Evolutionary conservation across 305 asterid species (phyloP).

Genomic region (Fraxinus baroniana): DNA sequence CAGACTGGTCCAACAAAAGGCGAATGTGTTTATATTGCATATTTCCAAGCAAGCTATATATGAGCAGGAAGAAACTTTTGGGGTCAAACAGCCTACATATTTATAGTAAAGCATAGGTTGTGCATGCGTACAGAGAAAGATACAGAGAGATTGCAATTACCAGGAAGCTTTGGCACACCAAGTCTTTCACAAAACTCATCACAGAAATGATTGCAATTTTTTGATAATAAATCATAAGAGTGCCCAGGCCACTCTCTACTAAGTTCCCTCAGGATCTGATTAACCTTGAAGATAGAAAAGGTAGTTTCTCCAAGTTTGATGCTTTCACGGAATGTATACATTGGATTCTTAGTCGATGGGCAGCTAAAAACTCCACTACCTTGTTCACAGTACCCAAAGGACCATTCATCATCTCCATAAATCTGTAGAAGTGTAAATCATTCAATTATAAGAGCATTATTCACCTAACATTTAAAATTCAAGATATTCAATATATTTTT

Average conservation of each 20-base stretch:
- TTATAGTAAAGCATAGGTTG: background rate
- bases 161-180: conserved; percentile 96
- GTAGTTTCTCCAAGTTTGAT: conserved; percentile 72
- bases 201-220: conserved; percentile 97
- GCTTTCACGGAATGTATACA: conserved; percentile 53
- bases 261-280: conserved; percentile 86
- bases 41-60: conserved; percentile 9
- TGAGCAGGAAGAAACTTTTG: background rate
- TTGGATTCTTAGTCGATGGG: conserved; percentile 46
- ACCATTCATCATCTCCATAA: conserved; percentile 51
- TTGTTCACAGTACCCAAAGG: conserved; percentile 55
- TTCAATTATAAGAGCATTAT: background rate
- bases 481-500: background rate
- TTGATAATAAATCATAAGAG: conserved; percentile 74
- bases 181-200: conserved; percentile 86
- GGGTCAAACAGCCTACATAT: background rate
- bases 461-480: background rate
- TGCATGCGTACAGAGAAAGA: background rate
- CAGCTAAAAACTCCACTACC: conserved; percentile 55
- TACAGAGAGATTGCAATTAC: conserved; percentile 35
- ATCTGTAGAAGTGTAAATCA: conserved; percentile 26
- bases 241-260: conserved; percentile 99
- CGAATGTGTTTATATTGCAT: conserved; percentile 4
- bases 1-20: conserved; percentile 6
- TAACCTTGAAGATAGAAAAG: conserved; percentile 63